Conservation (phyloP, 2,329 filamentous ascomycete genomes). For the Teratosphaeria gauchensis region DNA sequence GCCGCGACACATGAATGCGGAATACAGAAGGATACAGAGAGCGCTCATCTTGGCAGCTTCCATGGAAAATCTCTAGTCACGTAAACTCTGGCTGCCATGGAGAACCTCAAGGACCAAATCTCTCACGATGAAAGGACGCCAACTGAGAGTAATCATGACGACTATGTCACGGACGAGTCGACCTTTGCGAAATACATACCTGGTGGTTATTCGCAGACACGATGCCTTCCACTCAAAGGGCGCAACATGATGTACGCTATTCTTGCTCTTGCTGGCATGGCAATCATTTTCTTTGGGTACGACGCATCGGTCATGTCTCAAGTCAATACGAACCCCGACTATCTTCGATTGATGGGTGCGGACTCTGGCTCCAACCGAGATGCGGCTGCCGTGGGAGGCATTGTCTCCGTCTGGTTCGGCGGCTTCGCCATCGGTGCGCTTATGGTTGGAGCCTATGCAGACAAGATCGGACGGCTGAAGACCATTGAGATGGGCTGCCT, state of each 20-base stretch:
- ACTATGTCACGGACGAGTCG: not conserved
- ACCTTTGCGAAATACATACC: not conserved
- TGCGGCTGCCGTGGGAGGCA: conserved; percentile 1
- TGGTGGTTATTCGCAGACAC: not conserved
- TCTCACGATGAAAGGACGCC: not conserved
- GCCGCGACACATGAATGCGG: too few species aligned
- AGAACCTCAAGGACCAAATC: not conserved
- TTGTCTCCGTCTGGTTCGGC: not conserved
- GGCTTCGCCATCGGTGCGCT: conserved; percentile 1
- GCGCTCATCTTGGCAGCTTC: too few species aligned
- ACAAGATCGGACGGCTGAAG: not conserved
- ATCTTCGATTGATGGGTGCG: not conserved
- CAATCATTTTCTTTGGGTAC: conserved; percentile 3
- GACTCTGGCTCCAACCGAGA: not conserved
- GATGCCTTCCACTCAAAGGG: not conserved
- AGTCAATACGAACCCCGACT: not conserved
- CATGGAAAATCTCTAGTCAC: not conserved
- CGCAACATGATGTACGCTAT: conserved; percentile 1
- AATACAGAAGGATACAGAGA: too few species aligned
- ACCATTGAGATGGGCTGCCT: not conserved
- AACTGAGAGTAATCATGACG: not conserved
- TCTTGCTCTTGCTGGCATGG: not conserved
- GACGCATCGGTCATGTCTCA: conserved; percentile 1
- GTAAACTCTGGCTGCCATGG: not conserved
- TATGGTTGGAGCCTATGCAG: not conserved